A percentile compares a stretch with the other conserved stretches of the same genome.
Evolutionary conservation across 1,284 basidiomycete genomes (phyloP).

Genomic region (Fistulinella cinereoalba): DNA sequence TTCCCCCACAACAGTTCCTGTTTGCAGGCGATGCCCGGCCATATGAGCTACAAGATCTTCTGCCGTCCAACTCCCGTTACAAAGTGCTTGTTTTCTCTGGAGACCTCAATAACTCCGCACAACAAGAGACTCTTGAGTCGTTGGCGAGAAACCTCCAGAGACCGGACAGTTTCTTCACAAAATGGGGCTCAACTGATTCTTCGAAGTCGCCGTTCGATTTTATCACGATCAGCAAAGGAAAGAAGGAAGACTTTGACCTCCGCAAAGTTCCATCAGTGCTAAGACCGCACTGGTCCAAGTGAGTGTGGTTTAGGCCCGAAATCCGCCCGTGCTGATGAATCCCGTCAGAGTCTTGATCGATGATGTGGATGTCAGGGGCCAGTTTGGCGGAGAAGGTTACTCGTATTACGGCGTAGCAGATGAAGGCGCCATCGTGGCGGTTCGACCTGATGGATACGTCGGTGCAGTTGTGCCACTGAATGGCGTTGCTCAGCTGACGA

Average conservation of each 20-base stretch:
- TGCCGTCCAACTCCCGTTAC: slow-evolving; percentile 69
- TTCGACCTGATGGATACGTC: slow-evolving; percentile 76
- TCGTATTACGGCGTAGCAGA: slow-evolving; percentile 54
- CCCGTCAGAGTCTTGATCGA: slow-evolving; percentile 48
- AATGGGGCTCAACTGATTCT: slow-evolving; percentile 23
- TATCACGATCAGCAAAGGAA: slow-evolving; percentile 48
- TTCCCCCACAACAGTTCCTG: slow-evolving; percentile 59
- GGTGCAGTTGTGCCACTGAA: slow-evolving; percentile 55
- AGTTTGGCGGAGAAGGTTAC: slow-evolving; percentile 47
- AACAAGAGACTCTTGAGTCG: slow-evolving; percentile 40
- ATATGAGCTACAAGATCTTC: slow-evolving; percentile 65
- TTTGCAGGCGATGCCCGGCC: slow-evolving; percentile 63
- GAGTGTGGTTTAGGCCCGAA: slow-evolving; percentile 5
- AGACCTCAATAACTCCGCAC: slow-evolving; percentile 41
- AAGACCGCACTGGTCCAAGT: slow-evolving; percentile 69
- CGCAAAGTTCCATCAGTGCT: slow-evolving; percentile 50
- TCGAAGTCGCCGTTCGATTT: slow-evolving; percentile 48
- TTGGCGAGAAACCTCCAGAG: slow-evolving; percentile 45
- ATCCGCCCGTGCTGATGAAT: slow-evolving; percentile 2
- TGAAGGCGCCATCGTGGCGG: slow-evolving; percentile 59
- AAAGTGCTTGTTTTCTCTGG: slow-evolving; percentile 73
- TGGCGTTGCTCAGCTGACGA: slow-evolving; percentile 41
- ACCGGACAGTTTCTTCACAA: slow-evolving; percentile 40
- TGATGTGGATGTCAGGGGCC: slow-evolving; percentile 38
- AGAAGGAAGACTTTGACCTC: slow-evolving; percentile 46